phyloP scores from a whole-genome alignment of 176 grass and related monocot species.

The Aechmea fasciata region DNA sequence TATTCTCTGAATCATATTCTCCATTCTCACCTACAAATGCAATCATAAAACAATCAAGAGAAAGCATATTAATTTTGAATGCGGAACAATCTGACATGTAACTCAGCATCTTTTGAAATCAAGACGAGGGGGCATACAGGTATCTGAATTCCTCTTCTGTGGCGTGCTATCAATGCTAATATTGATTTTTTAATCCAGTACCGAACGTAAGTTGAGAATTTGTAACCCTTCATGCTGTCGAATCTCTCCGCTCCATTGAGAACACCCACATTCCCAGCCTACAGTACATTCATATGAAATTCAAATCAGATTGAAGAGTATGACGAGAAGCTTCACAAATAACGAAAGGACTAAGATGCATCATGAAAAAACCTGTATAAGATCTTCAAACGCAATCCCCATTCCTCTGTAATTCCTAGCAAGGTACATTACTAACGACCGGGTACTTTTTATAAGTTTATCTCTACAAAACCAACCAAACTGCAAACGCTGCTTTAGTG shows the following conservation, averaged over 20 bases:
- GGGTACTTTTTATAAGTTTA: constrained; percentile 46
- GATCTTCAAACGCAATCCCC: constrained; percentile 66
- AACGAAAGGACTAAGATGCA: not conserved
- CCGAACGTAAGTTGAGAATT: constrained; percentile 77
- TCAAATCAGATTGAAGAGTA: not conserved
- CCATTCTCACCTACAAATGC: constrained; percentile 56
- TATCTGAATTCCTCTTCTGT: constrained; percentile 51
- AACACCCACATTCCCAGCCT: constrained; percentile 80
- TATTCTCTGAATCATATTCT: constrained; percentile 56
- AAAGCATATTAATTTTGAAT: not conserved
- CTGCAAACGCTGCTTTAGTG: constrained; percentile 39
- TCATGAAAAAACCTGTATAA: constrained; percentile 57
- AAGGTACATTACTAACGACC: constrained; percentile 62
- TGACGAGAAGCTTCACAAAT: not conserved
- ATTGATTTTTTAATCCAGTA: constrained; percentile 92
- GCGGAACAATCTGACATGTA: not conserved
- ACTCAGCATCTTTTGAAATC: not conserved
- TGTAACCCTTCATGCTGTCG: constrained; percentile 49
- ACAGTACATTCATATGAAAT: constrained; percentile 6
- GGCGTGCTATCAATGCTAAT: constrained; percentile 42
- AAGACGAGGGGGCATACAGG: constrained; percentile 46
- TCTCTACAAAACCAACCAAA: constrained; percentile 61
- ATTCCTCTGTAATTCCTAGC: constrained; percentile 60
- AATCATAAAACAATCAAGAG: not conserved
- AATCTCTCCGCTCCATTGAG: constrained; percentile 80